Evolutionary conservation across 1,139 yeast genomes (phyloP).

Genomic region (Magnusiomyces paraingens): DNA sequence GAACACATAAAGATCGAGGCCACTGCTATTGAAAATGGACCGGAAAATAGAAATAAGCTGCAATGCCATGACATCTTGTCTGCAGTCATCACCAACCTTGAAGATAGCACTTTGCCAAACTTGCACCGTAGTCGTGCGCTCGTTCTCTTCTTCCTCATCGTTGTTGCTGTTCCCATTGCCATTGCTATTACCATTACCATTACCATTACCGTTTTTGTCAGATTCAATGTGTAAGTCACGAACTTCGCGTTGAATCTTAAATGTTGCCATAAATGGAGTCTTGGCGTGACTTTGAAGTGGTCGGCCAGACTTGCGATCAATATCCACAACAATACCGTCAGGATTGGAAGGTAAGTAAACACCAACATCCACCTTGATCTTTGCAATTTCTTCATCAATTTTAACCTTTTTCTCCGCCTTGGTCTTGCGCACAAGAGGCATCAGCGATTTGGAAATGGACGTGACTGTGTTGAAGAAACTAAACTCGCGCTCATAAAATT

Average conservation of each 20-base stretch:
- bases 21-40: constrained; percentile 81
- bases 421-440: constrained; percentile 86
- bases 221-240: constrained; percentile 32
- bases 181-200: constrained; percentile 32
- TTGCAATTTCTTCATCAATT: constrained; percentile 92
- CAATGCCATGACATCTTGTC: constrained; percentile 93
- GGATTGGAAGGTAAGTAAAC: constrained; percentile 96
- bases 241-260: constrained; percentile 63
- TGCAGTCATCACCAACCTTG: constrained; percentile 98
- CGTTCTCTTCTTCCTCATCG: constrained; percentile 9
- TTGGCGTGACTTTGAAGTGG: constrained; percentile 99
- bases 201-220: constrained; percentile 33
- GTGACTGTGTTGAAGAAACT: constrained; percentile 88
- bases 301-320: constrained; percentile 84
- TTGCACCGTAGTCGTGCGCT: constrained; percentile 23
- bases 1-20: constrained; percentile 82
- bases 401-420: constrained; percentile 95
- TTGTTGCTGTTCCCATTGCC: background rate
- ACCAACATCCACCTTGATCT: constrained; percentile 68
- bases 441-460: constrained; percentile 84
- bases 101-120: constrained; percentile 92
- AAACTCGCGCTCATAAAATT: constrained; percentile 77
- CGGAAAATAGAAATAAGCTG: constrained; percentile 89
- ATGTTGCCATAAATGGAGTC: constrained; percentile 97
- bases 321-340: constrained; percentile 88